Evolutionary conservation across 2,329 filamentous ascomycete species (phyloP).

Genomic region (Epichloe hybrida): DNA sequence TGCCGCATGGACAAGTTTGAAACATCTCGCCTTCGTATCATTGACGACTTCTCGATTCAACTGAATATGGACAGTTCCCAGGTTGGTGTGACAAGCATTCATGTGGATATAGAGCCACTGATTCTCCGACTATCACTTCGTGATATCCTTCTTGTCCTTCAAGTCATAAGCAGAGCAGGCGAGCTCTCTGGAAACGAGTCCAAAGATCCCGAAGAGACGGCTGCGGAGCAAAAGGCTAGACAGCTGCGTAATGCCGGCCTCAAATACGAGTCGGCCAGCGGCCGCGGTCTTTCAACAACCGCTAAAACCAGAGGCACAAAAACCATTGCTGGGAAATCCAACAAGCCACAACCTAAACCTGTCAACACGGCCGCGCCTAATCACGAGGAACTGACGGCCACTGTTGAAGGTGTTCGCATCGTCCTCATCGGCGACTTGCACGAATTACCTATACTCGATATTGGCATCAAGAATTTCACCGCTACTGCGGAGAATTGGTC

Average conservation of each 20-base stretch:
- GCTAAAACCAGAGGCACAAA: constrained; percentile 28
- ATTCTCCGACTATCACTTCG: constrained; percentile 81
- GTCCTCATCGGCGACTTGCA: constrained; percentile 93
- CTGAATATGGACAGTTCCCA: constrained; percentile 67
- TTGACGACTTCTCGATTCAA: constrained; percentile 92
- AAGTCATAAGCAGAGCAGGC: constrained; percentile 82
- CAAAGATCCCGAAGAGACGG: constrained; percentile 22
- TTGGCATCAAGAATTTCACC: constrained; percentile 82
- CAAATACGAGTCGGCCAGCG: constrained; percentile 44
- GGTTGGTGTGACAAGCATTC: constrained; percentile 58
- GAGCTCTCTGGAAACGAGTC: constrained; percentile 63
- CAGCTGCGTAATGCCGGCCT: constrained; percentile 36
- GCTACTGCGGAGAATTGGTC: constrained; percentile 86
- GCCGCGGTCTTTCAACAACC: constrained; percentile 39
- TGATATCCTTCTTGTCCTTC: constrained; percentile 86
- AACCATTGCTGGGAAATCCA: constrained; percentile 19
- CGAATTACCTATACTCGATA: constrained; percentile 86
- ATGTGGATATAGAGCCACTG: constrained; percentile 79
- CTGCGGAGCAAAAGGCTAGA: constrained; percentile 41
- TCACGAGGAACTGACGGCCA: constrained; percentile 70
- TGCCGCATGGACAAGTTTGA: constrained; percentile 98
- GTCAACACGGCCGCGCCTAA: constrained; percentile 8
- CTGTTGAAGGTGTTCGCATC: constrained; percentile 76
- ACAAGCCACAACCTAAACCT: constrained; percentile 10
- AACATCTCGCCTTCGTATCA: constrained; percentile 73